phyloP scores from a whole-genome alignment of 768 basidiomycete species.

The Leucocoprinus sp. region DNA sequence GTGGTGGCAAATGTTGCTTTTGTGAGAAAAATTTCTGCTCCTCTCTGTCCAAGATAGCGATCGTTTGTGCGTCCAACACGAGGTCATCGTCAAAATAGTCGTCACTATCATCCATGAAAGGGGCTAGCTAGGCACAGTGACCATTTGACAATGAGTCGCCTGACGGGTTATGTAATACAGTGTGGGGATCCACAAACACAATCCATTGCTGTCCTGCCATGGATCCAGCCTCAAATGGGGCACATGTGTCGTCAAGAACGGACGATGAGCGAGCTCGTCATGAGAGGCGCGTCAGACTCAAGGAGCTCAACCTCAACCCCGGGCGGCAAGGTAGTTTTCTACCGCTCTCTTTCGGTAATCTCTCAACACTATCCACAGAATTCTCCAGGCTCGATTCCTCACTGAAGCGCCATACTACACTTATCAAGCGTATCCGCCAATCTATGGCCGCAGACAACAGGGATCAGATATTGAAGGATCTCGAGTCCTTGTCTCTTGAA shows the following conservation, averaged over 20 bases:
- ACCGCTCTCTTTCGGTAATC: background rate
- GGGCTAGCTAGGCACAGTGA: background rate
- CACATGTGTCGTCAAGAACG: constrained; percentile 20
- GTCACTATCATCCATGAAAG: constrained; percentile 53
- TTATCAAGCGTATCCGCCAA: constrained; percentile 89
- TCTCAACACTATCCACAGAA: constrained; percentile 31
- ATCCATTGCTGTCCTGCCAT: constrained; percentile 13
- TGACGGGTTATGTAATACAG: constrained; percentile 6
- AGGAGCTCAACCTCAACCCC: constrained; percentile 44
- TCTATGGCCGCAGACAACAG: constrained; percentile 76
- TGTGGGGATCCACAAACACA: background rate
- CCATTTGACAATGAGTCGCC: background rate
- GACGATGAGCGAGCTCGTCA: constrained; percentile 44
- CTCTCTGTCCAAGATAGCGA: constrained; percentile 53
- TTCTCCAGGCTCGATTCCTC: constrained; percentile 84
- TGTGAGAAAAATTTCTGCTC: constrained; percentile 35
- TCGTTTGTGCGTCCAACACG: constrained; percentile 50
- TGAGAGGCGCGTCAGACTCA: constrained; percentile 50
- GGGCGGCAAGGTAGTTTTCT: constrained; percentile 35
- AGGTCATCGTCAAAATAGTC: constrained; percentile 59
- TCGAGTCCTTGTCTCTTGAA: constrained; percentile 82
- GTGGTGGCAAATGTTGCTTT: constrained; percentile 15
- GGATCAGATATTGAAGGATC: constrained; percentile 87
- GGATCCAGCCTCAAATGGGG: constrained; percentile 23
- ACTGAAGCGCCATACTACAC: constrained; percentile 88